These are phyloP conservation scores for Pichia rugopelliculosa DNA, from an alignment of 805 yeast genomes.

Conservation along the genomic window DNA sequence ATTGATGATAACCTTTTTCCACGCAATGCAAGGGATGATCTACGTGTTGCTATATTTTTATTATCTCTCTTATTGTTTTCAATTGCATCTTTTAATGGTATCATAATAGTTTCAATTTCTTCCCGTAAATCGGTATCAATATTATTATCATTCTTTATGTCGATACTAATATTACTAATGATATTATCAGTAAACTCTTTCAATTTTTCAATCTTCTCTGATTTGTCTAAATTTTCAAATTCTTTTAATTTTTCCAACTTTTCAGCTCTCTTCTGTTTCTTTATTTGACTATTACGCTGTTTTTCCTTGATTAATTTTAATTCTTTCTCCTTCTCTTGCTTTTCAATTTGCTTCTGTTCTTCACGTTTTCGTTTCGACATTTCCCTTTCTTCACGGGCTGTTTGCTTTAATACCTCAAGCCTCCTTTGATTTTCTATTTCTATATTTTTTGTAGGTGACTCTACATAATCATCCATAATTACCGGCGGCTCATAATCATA, in stretches of 20 bases:
- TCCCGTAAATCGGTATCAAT: not conserved
- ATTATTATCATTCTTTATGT: not conserved
- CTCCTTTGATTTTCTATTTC: conserved; percentile 19
- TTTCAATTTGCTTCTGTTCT: conserved; percentile 15
- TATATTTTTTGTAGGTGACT: not conserved
- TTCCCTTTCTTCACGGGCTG: conserved; percentile 19
- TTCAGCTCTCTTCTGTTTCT: not conserved
- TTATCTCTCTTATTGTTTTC: not conserved
- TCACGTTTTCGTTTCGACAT: conserved; percentile 9
- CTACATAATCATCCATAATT: too few relatives aligned
- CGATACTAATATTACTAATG: not conserved
- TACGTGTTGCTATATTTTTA: conserved; percentile 20
- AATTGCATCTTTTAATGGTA: conserved; percentile 9
- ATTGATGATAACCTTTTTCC: conserved; percentile 70
- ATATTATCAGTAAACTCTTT: not conserved
- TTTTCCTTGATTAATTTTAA: conserved; percentile 10
- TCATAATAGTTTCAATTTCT: conserved; percentile 6
- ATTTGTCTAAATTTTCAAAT: not conserved
- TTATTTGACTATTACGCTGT: not conserved
- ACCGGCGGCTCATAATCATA: not conserved
- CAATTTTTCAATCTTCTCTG: not conserved
- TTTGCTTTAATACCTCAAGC: conserved; percentile 22
- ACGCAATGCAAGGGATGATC: conserved; percentile 48
- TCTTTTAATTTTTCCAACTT: conserved; percentile 6
- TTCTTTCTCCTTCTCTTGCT: conserved; percentile 7